A percentile compares a stretch with the other conserved stretches of the same genome.
Evolutionary conservation across 352 stramenopile species (phyloP).

Genomic region (Pythium apleroticum): DNA sequence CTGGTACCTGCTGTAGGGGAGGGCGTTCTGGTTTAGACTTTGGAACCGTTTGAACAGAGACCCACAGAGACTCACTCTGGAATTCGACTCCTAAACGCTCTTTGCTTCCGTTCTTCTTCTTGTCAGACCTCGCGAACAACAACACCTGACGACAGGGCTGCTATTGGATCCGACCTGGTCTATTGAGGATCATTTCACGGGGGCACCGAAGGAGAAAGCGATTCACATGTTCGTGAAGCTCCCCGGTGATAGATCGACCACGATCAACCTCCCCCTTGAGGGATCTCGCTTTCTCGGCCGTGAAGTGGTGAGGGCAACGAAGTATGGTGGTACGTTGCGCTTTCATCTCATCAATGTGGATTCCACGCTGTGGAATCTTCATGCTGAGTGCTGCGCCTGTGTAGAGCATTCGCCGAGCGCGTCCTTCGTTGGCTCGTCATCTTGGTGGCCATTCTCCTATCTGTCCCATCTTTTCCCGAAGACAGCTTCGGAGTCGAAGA

Average conservation of each 20-base stretch:
- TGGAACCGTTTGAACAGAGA: too few relatives aligned
- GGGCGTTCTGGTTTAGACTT: too few relatives aligned
- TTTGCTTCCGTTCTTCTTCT: too few relatives aligned
- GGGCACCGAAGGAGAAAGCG: slow-evolving; percentile 5
- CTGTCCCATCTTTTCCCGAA: slow-evolving; percentile 7
- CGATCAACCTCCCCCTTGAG: slow-evolving; percentile 4
- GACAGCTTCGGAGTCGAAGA: slow-evolving; percentile 7
- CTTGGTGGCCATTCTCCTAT: slow-evolving; percentile 4
- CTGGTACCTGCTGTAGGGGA: too few relatives aligned
- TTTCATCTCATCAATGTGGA: slow-evolving; percentile 17
- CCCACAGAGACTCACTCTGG: too few relatives aligned
- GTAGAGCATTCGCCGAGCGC: slow-evolving; percentile 15
- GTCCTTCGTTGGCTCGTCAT: slow-evolving; percentile 3
- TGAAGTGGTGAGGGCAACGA: slow-evolving; percentile 7
- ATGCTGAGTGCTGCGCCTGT: slow-evolving; percentile 12
- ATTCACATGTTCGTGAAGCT: slow-evolving; percentile 20
- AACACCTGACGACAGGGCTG: slow-evolving; percentile 12
- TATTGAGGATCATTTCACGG: slow-evolving; percentile 11
- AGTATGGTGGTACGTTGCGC: slow-evolving; percentile 13
- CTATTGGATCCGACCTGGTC: slow-evolving; percentile 19
- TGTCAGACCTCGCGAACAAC: too few relatives aligned
- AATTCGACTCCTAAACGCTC: too few relatives aligned
- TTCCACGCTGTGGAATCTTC: background rate
- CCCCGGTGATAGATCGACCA: slow-evolving; percentile 11
- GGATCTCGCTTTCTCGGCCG: slow-evolving; percentile 1